phyloP scores from a whole-genome alignment of 2,329 filamentous ascomycete genomes.

The Botrytis fabae region DNA sequence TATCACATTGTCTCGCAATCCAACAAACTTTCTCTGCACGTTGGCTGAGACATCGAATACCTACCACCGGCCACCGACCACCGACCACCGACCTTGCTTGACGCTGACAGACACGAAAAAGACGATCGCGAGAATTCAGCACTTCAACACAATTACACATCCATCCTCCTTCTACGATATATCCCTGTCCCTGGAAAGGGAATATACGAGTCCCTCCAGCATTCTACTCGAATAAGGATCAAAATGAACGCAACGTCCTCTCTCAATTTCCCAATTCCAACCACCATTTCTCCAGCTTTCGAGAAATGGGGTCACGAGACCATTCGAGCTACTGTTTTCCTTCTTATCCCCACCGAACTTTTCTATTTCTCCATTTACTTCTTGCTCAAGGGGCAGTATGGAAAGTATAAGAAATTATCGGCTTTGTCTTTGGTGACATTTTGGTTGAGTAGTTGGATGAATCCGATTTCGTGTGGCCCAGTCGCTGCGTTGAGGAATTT shows the following conservation, averaged over 20 bases:
- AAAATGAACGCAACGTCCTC: conserved; percentile 37
- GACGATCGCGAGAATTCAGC: not conserved
- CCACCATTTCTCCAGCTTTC: conserved; percentile 32
- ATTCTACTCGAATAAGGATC: not conserved
- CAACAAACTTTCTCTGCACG: not conserved
- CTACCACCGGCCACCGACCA: not conserved
- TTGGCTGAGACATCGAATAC: conserved; percentile 5
- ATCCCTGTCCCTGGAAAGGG: not conserved
- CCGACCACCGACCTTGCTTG: not conserved
- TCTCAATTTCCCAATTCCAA: conserved; percentile 23
- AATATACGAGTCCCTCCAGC: not conserved
- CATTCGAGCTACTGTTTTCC: conserved; percentile 33
- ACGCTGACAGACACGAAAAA: not conserved
- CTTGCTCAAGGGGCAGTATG: conserved; percentile 32
- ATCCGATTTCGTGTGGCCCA: conserved; percentile 41
- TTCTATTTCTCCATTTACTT: conserved; percentile 42
- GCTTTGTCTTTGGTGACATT: conserved; percentile 34
- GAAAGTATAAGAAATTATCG: conserved; percentile 34
- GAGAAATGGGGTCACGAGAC: conserved; percentile 36
- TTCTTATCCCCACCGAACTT: conserved; percentile 37
- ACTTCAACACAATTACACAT: not conserved
- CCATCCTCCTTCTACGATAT: not conserved
- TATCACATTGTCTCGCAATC: not conserved
- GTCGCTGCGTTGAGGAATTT: conserved; percentile 41
- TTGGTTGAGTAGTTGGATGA: conserved; percentile 35